Evolutionary conservation across 768 basidiomycete species (phyloP).

Genomic region (Daedaleopsis nitida): DNA sequence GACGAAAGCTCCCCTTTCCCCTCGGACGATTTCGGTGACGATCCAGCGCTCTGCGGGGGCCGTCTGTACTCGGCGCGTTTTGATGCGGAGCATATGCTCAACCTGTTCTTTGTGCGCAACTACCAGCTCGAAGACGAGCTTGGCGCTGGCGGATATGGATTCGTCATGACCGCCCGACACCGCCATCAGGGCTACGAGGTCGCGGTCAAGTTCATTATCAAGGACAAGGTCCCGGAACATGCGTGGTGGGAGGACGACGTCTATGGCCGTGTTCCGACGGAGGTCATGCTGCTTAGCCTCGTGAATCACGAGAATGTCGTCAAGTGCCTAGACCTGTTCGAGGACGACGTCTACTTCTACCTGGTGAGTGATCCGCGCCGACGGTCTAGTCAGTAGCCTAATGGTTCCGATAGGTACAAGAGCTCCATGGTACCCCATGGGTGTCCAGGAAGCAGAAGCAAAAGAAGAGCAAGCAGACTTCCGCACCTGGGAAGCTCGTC

Average conservation of each 20-base stretch:
- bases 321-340: conserved; percentile 80
- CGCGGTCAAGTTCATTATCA: conserved; percentile 95
- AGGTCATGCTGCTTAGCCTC: conserved; percentile 74
- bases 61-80: conserved; percentile 54
- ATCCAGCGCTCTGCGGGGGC: conserved; percentile 24
- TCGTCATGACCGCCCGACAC: conserved; percentile 86
- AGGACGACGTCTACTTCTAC: conserved; percentile 85
- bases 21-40: conserved; percentile 12
- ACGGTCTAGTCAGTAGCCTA: conserved; percentile 10
- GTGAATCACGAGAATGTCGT: conserved; percentile 83
- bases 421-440: conserved; percentile 94
- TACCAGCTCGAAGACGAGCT: conserved; percentile 77
- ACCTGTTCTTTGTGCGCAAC: conserved; percentile 55
- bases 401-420: conserved; percentile 65
- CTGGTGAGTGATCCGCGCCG: conserved; percentile 53
- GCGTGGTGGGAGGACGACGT: conserved; percentile 66
- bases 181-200: conserved; percentile 65
- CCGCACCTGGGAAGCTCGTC: conserved; percentile 29
- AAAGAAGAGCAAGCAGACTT: conserved; percentile 31
- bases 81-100: conserved; percentile 59
- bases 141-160: conserved; percentile 92
- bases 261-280: conserved; percentile 71
- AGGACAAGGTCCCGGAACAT: conserved; percentile 60
- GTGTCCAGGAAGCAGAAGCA: conserved; percentile 45
- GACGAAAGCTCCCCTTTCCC: not conserved